Base-by-base conservation (phyloP, 108 stramenopile species). In the Skeletonema potamos region DNA sequence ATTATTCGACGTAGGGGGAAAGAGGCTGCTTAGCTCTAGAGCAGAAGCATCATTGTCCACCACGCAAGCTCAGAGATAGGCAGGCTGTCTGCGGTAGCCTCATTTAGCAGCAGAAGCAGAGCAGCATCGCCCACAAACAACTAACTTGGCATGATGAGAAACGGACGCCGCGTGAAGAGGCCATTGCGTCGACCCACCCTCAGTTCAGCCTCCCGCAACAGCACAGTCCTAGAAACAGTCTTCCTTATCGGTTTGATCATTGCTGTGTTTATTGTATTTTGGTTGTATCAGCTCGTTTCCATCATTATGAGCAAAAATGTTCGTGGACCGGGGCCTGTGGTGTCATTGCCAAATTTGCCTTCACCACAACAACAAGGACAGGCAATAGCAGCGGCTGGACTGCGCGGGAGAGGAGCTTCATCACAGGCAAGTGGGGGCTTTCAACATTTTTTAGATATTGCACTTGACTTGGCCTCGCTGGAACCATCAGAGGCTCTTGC, bases 391-490 rank as follows among this genome's bases (percentile, higher is more conserved):
- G 7, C 26, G 5, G 34, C 12, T 15, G 41, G 56, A 13, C 18
- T 33, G 30, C 27, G 48, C 48, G 48, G 48, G 9, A 17, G 22
- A 22, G 48, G 9, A 54, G 15, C 54, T 48, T 17, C 41, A 70
- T 60, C 36, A 32, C 3, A 4, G 58, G 0, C 22, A 64, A 3
- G 44, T 22, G 78, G 78, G 28, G 78, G 78, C 9, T 79, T 34
- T 54, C 3, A 18, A 11, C 56, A 68, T 55, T 66, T 58, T 17
- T 36, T 18, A 0, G 34, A 66, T 12, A 54, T 86, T 37, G 91
- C 85, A 9, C 70, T 85, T 24, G 66, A 87, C 15, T 57, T 92
- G 18, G 87, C 88, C 3, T 66, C 79, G 6, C 62, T 87, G 44
- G 33, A 68, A 9, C 81, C 92, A 0, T 69, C 61, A 15, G 79